Percentiles rank a stretch among this genome's conserved stretches.
phyloP scores from a whole-genome alignment of 2,329 filamentous ascomycete genomes.

The Trichoderma atroviride region DNA sequence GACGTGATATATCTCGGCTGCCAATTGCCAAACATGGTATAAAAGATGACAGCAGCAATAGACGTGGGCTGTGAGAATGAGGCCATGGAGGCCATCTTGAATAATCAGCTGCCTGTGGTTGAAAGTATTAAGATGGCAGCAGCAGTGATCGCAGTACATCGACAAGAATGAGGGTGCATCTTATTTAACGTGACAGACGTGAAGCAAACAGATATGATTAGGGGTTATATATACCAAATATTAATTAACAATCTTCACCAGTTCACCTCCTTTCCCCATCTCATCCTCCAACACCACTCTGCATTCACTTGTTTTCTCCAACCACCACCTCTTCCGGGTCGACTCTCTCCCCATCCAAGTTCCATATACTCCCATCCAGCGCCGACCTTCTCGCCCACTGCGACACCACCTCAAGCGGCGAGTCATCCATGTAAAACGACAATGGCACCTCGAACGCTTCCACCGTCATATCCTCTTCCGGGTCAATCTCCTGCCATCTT shows the following conservation, averaged over 20 bases:
- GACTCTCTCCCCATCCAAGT: constrained; percentile 35
- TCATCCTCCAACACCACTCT: neutral
- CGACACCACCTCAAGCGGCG: constrained; percentile 38
- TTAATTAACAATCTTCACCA: neutral
- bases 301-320: neutral
- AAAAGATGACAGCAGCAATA: too few species aligned
- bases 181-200: too few species aligned
- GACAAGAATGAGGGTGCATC: too few species aligned
- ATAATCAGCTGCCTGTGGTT: too few species aligned
- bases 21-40: too few species aligned
- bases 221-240: too few species aligned
- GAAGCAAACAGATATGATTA: too few species aligned
- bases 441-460: constrained; percentile 45
- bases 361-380: constrained; percentile 46
- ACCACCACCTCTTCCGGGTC: neutral
- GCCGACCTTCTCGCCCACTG: constrained; percentile 46
- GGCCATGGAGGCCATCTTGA: too few species aligned
- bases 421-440: constrained; percentile 45
- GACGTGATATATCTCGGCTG: too few species aligned
- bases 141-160: too few species aligned
- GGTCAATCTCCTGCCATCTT: constrained; percentile 42
- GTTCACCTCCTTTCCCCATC: neutral
- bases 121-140: too few species aligned
- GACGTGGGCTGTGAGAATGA: too few species aligned
- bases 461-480: constrained; percentile 43